Conservation (phyloP, 2,329 filamentous ascomycete genomes). For the Pseudogymnoascus sp. region DNA sequence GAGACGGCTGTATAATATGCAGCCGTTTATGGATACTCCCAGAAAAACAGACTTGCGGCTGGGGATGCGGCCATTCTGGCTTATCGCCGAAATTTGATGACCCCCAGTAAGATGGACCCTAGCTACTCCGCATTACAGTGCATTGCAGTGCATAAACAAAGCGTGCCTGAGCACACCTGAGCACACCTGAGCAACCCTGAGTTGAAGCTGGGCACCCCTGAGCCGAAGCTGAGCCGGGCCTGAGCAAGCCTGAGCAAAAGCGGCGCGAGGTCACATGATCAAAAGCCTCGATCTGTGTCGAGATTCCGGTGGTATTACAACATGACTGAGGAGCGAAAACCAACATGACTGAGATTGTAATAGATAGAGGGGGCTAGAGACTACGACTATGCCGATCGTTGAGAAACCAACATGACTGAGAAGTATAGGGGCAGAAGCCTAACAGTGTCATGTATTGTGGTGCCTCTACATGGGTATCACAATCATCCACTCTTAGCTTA, state of each 20-base stretch:
- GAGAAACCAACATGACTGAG: too few relatives aligned
- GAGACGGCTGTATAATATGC: constrained; percentile 13
- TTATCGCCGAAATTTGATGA: constrained; percentile 19
- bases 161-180: neutral
- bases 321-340: too few relatives aligned
- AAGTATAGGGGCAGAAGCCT: too few relatives aligned
- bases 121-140: neutral
- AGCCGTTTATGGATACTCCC: constrained; percentile 10
- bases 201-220: too few relatives aligned
- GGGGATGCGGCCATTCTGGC: constrained; percentile 16
- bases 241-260: constrained; percentile 20
- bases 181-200: neutral
- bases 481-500: too few relatives aligned
- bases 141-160: neutral
- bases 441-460: too few relatives aligned
- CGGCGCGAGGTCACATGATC: constrained; percentile 15
- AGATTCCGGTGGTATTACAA: constrained; percentile 11
- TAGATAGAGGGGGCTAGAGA: too few relatives aligned
- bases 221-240: constrained; percentile 11
- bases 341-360: too few relatives aligned
- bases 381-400: too few relatives aligned
- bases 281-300: neutral
- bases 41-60: constrained; percentile 14
- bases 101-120: constrained; percentile 17
- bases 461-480: too few relatives aligned